Conservation (phyloP, 257 asterid species). For the Handroanthus guayacan region DNA sequence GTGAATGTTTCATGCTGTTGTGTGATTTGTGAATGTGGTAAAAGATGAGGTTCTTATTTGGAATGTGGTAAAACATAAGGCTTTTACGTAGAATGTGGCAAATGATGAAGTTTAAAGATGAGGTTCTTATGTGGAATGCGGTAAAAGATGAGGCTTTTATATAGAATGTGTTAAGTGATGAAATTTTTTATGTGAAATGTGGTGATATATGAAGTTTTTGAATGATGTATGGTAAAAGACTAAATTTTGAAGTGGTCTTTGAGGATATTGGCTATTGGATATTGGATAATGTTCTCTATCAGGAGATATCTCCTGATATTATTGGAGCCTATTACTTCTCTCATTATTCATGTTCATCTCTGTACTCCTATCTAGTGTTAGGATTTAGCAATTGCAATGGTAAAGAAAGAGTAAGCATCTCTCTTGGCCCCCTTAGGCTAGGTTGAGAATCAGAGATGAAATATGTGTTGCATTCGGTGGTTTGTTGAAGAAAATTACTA, state of each 20-base stretch:
- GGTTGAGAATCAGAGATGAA: conserved; percentile 24
- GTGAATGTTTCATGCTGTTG: conserved; percentile 4
- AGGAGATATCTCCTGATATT: neutral
- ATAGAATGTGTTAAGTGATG: too few species aligned
- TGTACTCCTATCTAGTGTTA: neutral
- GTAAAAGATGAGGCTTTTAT: neutral
- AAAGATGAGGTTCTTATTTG: neutral
- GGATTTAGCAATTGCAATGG: neutral
- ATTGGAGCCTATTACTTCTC: neutral
- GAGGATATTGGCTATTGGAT: too few species aligned
- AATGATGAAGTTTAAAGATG: neutral
- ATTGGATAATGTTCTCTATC: neutral
- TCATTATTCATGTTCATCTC: neutral
- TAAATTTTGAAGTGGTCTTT: too few species aligned
- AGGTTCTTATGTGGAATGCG: neutral
- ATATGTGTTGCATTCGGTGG: neutral
- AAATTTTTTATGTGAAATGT: neutral
- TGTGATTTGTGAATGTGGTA: conserved; percentile 18
- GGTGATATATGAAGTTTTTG: neutral
- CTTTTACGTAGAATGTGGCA: neutral
- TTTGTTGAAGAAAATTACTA: neutral
- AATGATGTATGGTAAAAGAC: too few species aligned
- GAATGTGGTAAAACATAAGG: too few species aligned
- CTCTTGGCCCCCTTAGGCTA: neutral
- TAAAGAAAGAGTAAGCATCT: neutral